Evolutionary conservation across 1,139 yeast species (phyloP), one percentile per base, ranked within the genome.

Genomic region (Scheffersomyces parashehatae): DNA sequence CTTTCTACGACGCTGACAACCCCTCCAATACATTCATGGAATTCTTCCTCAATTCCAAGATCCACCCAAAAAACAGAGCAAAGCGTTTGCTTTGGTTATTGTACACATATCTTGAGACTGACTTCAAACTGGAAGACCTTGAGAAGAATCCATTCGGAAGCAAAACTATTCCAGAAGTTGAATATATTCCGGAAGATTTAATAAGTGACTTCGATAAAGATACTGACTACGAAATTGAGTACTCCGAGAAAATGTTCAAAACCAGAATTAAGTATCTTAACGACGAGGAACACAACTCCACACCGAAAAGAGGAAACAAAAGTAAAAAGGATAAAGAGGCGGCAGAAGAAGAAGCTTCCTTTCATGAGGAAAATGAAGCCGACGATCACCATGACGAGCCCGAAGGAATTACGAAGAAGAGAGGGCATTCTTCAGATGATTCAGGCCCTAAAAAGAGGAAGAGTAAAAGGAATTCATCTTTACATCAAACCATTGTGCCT

Each of bases 51-150:
- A 79, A 79, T 50, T 60, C 78, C 1, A 63, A 62, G 35, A 64
- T 77, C 20, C 71, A 68, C 49, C 88, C 96, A 3, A 64, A 62
- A 32, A 82, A 82, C 49, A 74, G 97, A 50, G 90, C 89, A 2
- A 68, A 73, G 40, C 75, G 93, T 29, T 83, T 93, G 53, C 64
- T 93, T 48, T 93, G 98, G 98, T 66, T 93, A 35, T 62, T 88
- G 46, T 89, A 88, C 69, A 77, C 89, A 3, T 87, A 85, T 56
- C 68, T 87, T 50, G 97, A 93, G 58, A 86, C 96, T 0, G 75
- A 77, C 47, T 72, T 86, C 50, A 64, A 75, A 0, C 68, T 73
- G 1, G 82, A 75, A 31, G 80, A 79, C 46, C 62, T 89, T 15
- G 64, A 65, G 3, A 44, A 56, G 2, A 87, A 87, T 54, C 93